phyloP scores from a whole-genome alignment of 2,329 filamentous ascomycete species.

The Knufia fluminis region DNA sequence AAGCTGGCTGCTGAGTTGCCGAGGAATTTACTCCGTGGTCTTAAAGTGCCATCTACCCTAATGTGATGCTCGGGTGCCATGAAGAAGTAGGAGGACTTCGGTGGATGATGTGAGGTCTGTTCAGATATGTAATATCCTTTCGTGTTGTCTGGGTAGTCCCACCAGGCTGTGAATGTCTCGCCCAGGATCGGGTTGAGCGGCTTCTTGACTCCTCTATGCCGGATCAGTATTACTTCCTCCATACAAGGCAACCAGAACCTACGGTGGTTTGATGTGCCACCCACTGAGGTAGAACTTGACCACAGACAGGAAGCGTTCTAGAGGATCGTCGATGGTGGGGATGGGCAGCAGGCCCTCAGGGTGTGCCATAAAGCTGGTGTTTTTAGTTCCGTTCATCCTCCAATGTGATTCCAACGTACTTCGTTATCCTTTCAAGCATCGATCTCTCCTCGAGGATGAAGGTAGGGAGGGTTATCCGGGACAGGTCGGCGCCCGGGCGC shows the following conservation, averaged over 20 bases:
- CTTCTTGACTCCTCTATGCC: conserved; percentile 82
- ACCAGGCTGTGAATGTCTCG: conserved; percentile 90
- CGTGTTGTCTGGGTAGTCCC: conserved; percentile 78
- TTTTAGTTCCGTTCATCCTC: conserved; percentile 13
- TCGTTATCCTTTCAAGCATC: conserved; percentile 97
- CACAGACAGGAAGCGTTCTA: conserved; percentile 83
- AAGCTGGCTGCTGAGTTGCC: conserved; percentile 95
- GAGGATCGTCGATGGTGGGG: conserved; percentile 75
- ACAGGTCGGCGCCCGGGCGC: conserved; percentile 87
- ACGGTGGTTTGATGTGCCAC: conserved; percentile 98
- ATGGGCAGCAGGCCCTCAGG: conserved; percentile 90
- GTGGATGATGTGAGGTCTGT: conserved; percentile 95
- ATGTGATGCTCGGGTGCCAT: conserved; percentile 91
- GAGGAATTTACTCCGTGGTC: conserved; percentile 87
- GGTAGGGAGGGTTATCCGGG: conserved; percentile 85
- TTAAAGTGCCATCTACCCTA: conserved; percentile 88
- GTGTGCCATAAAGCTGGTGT: conserved; percentile 89
- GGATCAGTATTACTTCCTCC: conserved; percentile 13
- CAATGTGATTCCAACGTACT: conserved; percentile 49
- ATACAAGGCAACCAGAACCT: conserved; percentile 34
- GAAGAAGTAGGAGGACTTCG: conserved; percentile 98
- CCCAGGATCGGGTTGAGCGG: conserved; percentile 93
- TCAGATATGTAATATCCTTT: conserved; percentile 93
- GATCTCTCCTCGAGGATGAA: conserved; percentile 97
- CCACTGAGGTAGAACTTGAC: conserved; percentile 97